These are phyloP conservation scores for Annulohypoxylon truncatum DNA, from an alignment of 2,329 filamentous ascomycete genomes.

Conservation along the genomic window DNA sequence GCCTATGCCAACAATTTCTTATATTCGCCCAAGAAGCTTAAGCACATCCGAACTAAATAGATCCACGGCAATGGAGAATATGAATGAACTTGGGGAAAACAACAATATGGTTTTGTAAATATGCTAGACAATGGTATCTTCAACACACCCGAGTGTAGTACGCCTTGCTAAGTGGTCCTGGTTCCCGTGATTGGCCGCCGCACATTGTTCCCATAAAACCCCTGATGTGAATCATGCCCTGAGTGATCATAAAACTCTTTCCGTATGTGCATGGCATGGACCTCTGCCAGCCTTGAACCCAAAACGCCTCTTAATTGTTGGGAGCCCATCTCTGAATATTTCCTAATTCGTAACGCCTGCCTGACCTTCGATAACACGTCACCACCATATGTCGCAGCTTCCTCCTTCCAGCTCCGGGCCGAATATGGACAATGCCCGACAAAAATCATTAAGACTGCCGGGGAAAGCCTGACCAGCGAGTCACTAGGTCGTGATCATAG, in stretches of 20 bases:
- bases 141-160: slow-evolving; percentile 12
- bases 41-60: slow-evolving; percentile 85
- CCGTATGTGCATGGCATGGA: slow-evolving; percentile 11
- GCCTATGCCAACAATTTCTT: slow-evolving; percentile 97
- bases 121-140: slow-evolving; percentile 38
- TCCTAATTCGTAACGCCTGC: slow-evolving; percentile 25
- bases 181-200: not conserved
- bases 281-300: slow-evolving; percentile 2
- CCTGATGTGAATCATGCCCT: slow-evolving; percentile 13
- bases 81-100: not conserved
- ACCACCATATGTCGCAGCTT: not conserved
- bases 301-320: slow-evolving; percentile 24
- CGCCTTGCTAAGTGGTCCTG: not conserved
- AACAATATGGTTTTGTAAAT: slow-evolving; percentile 32
- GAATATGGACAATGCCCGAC: not conserved
- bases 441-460: slow-evolving; percentile 8
- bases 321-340: slow-evolving; percentile 5
- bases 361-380: slow-evolving; percentile 8
- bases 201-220: not conserved
- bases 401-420: not conserved
- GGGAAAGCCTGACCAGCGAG: not conserved
- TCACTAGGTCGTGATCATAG: slow-evolving; percentile 64
- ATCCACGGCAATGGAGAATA: slow-evolving; percentile 32
- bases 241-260: slow-evolving; percentile 16
- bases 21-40: slow-evolving; percentile 86